These are phyloP conservation scores for Sugiyamaella xylanicola DNA, from an alignment of 1,139 yeast species.

Conservation along the genomic window DNA sequence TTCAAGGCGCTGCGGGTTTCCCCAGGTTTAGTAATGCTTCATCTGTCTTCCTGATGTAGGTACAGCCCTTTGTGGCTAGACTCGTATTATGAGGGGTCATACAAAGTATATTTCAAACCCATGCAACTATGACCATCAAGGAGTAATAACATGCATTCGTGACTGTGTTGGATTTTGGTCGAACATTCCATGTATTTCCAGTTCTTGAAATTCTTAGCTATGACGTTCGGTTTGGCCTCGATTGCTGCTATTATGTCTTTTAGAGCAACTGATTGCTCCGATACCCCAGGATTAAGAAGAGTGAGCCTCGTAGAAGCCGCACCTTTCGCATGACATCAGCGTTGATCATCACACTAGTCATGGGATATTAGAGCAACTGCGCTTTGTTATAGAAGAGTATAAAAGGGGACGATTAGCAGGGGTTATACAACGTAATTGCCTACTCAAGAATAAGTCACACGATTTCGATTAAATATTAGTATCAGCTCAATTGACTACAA, in stretches of 20 bases:
- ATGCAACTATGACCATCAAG: not conserved
- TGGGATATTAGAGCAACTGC: conserved; percentile 6
- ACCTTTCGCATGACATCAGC: not conserved
- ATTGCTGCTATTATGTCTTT: not conserved
- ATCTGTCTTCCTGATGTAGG: no score
- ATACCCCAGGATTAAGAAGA: not conserved
- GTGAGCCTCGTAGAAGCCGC: conserved; percentile 3
- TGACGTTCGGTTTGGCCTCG: not conserved
- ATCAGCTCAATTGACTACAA: not conserved
- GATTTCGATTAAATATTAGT: not conserved
- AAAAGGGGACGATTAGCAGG: not conserved
- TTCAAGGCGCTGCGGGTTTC: no score
- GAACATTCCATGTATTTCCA: not conserved
- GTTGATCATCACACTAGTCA: conserved; percentile 7
- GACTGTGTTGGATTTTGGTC: not conserved
- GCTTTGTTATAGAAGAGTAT: conserved; percentile 1
- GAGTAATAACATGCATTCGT: no score
- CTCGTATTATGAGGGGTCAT: no score
- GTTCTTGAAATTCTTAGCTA: not conserved
- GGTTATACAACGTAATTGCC: not conserved
- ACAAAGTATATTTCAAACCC: not conserved
- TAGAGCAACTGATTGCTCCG: not conserved
- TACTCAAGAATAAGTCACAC: not conserved
- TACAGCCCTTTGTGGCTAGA: not conserved
- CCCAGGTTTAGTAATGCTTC: no score